Evolutionary conservation across 2,329 filamentous ascomycete genomes (phyloP).

Genomic region (Leptographium flavum): DNA sequence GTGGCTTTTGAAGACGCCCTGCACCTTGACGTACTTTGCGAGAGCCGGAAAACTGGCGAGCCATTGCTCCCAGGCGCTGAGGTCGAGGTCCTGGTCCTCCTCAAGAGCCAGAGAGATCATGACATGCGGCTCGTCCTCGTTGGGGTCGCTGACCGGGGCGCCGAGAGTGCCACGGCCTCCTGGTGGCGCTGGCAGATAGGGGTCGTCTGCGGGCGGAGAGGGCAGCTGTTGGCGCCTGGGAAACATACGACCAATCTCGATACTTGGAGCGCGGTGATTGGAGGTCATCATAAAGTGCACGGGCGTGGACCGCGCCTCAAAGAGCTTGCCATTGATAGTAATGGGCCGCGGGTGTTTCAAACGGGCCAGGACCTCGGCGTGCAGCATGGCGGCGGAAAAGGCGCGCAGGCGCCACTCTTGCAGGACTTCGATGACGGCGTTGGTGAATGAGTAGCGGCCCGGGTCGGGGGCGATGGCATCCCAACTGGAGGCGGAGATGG

Average conservation of each 20-base stretch:
- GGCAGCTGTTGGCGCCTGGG: conserved; percentile 20
- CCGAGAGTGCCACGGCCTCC: conserved; percentile 10
- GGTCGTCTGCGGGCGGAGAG: conserved; percentile 20
- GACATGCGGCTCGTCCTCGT: conserved; percentile 42
- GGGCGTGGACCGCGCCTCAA: conserved; percentile 42
- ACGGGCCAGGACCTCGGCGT: conserved; percentile 44
- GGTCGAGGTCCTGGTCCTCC: conserved; percentile 39
- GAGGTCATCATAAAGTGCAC: conserved; percentile 51
- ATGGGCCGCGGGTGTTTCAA: conserved; percentile 45
- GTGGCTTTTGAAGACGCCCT: conserved; percentile 47
- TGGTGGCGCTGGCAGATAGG: conserved; percentile 9
- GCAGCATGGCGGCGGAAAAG: conserved; percentile 46
- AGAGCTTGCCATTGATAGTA: conserved; percentile 40
- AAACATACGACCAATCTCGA: conserved; percentile 33
- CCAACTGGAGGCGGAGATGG: conserved; percentile 48
- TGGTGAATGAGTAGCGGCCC: conserved; percentile 45
- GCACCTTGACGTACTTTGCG: conserved; percentile 45
- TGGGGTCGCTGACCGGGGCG: conserved; percentile 25
- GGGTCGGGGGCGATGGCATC: conserved; percentile 46
- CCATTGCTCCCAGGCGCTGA: conserved; percentile 47
- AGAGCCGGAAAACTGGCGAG: conserved; percentile 39
- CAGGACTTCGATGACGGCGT: conserved; percentile 42
- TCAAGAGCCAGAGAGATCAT: conserved; percentile 47
- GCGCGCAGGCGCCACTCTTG: conserved; percentile 39
- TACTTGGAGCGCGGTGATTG: conserved; percentile 43